Evolutionary conservation across 345 rosid species (phyloP), one percentile per base, ranked within the genome.

Genomic region (Sonneratia caseolaris): DNA sequence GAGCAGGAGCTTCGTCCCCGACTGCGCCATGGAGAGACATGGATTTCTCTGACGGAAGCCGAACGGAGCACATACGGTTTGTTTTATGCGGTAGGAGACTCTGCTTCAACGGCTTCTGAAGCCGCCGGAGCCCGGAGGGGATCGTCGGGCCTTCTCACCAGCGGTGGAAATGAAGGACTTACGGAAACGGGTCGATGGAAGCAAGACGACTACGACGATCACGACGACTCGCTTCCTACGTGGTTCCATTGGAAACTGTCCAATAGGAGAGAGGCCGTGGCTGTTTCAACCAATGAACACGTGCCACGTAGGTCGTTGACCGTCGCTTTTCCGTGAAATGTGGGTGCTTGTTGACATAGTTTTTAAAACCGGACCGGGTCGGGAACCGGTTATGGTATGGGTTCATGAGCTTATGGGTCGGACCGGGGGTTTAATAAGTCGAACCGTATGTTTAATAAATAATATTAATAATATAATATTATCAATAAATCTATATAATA

Each of bases 21-120:
- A 78, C 68, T 66, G 62, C 76, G 81, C 81, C 84, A 78, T 81
- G 65, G 61, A 61, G 57, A 71, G 72, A 75, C 68, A 18, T 35
- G 49, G 68, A 57, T 57, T 68, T 71, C 67, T 71, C 74, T 51
- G 51, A 45, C 43, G 11, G 27, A 43, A 14, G 68, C 19, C 35
- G 18, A 35, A 32, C 57, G 37, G 55, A 71, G 68, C 3, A 21
- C 65, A 5, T 27, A 0, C 43, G 12, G 7, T 36, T 57, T 57
- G 21, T 32, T 57, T n/a, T 32, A 57, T 27, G 32, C 32, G 12
- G 7, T 16, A 43, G 15, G 16, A 10, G 72, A 70, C 51, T 85
- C 97, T 19, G 87, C 82, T 80, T 0, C 15, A 51, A 19, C 3
- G 64, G 24, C 1, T 57, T 57, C 64, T 32, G 5, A 19, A 0